Evolutionary conservation across 257 asterid species (phyloP).

Genomic region (Ehretia macrophylla): DNA sequence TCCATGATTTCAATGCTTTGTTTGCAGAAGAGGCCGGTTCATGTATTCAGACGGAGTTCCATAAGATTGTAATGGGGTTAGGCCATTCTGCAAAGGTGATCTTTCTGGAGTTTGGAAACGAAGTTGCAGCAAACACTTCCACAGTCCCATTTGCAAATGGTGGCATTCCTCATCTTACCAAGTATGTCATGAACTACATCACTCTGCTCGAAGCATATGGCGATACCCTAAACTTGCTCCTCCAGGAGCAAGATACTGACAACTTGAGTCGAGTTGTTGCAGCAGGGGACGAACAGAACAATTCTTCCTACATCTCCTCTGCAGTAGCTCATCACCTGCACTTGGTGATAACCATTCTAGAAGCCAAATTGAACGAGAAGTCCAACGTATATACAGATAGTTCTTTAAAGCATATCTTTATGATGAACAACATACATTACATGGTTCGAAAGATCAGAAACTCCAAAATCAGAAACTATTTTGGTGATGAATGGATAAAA

Average conservation of each 20-base stretch:
- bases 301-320: slow-evolving; percentile 12
- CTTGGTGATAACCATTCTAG: slow-evolving; percentile 40
- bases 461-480: slow-evolving; percentile 38
- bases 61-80: slow-evolving; percentile 33
- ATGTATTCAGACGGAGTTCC: slow-evolving; percentile 34
- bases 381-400: slow-evolving; percentile 36
- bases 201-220: slow-evolving; percentile 46
- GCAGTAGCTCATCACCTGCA: slow-evolving; percentile 40
- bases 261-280: slow-evolving; percentile 9
- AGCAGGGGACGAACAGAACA: slow-evolving; percentile 9
- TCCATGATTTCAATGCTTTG: slow-evolving; percentile 30
- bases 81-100: slow-evolving; percentile 40
- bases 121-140: slow-evolving; percentile 35
- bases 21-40: slow-evolving; percentile 34
- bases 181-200: slow-evolving; percentile 64
- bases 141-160: slow-evolving; percentile 41
- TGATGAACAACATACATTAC: slow-evolving; percentile 80
- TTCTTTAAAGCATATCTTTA: slow-evolving; percentile 47
- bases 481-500: slow-evolving; percentile 63
- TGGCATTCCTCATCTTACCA: slow-evolving; percentile 53
- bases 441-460: slow-evolving; percentile 50
- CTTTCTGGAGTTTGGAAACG: slow-evolving; percentile 36
- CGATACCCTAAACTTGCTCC: slow-evolving; percentile 41
- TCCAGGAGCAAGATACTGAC: slow-evolving; percentile 26
- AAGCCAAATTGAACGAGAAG: slow-evolving; percentile 42